Base-by-base conservation (phyloP, 2,329 filamentous ascomycete genomes). In the Bipolaris gigantea region DNA sequence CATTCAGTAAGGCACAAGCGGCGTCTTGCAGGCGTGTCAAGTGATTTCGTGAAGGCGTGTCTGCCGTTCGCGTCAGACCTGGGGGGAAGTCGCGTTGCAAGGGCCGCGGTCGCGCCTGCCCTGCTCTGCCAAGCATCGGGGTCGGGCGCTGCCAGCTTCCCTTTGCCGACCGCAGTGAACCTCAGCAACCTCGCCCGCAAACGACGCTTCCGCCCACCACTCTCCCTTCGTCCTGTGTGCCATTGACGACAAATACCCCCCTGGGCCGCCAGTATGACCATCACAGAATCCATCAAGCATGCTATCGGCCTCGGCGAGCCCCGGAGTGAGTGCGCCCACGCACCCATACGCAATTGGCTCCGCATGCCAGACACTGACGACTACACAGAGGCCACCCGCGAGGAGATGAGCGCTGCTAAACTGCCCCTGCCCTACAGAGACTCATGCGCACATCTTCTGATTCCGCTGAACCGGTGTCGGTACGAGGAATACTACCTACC, bases 381-480 rank as follows among this genome's bases (percentile, higher is more conserved):
- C 27, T 13, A n/a, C 38, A 64, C 72, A 90, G 87, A 83, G 76
- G 90, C 90, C 65, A 90, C 90, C 62, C 86, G 91, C 77, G 88
- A 95, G 81, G 89, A 94, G 78, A 97, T 97, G 93, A 88, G 90
- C 73, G 90, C 91, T 70, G 92, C 92, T 65, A 88, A 85, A 72
- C 84, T 97, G 47, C 93, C 94, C 11, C 78, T 97, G 50, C 83
- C 89, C 69, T 99, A 99, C 84, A 86, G 94, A 75, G 94, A 99
- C 79, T 92, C 88, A 79, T 99, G 94, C 80, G 94, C 92, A 60
- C 87, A 94, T 78, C 88, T 99, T 42, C 82, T 97, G 59, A 97
- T 97, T 61, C 94, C 94, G 15, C 83, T 99, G 67, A 99, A 99
- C 81, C 89, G 89, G 72, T 99, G 94, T 83, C 92, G 94, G 59